Evolutionary conservation across 768 basidiomycete species (phyloP).

Genomic region (Termitomyces sp.): DNA sequence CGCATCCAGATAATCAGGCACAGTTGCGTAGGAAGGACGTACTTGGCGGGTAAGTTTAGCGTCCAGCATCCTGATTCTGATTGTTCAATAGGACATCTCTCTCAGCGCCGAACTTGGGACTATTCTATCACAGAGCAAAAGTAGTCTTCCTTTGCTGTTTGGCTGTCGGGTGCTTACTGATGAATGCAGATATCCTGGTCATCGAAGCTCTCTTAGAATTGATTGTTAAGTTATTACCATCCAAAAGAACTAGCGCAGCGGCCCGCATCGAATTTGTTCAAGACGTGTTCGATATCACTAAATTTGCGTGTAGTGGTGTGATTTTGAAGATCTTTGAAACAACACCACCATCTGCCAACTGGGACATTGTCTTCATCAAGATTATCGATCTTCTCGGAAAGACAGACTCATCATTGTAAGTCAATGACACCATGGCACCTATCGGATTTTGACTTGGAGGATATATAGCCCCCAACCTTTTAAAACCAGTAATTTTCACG

Average conservation of each 20-base stretch:
- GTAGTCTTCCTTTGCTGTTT: slow-evolving; percentile 22
- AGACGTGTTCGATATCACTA: slow-evolving; percentile 42
- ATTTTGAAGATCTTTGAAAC: slow-evolving; percentile 39
- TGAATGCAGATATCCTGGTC: slow-evolving; percentile 43
- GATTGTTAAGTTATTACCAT: slow-evolving; percentile 53
- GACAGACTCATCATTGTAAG: slow-evolving; percentile 47
- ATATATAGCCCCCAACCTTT: slow-evolving; percentile 58
- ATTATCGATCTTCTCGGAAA: slow-evolving; percentile 46
- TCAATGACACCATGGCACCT: slow-evolving; percentile 4
- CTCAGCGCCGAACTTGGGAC: slow-evolving; percentile 34
- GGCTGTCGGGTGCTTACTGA: not conserved
- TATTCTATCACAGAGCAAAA: slow-evolving; percentile 44
- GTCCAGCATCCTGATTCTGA: not conserved
- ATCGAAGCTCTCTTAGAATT: slow-evolving; percentile 56
- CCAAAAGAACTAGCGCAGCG: slow-evolving; percentile 26
- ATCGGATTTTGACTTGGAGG: not conserved
- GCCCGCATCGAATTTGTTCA: slow-evolving; percentile 46
- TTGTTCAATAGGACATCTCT: not conserved
- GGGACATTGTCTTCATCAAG: slow-evolving; percentile 48
- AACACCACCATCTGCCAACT: slow-evolving; percentile 38
- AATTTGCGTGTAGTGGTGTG: slow-evolving; percentile 32
- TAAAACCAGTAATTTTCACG: slow-evolving; percentile 33
- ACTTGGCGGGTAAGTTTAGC: slow-evolving; percentile 45
- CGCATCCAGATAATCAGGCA: slow-evolving; percentile 38
- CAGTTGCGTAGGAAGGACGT: slow-evolving; percentile 39